Base-by-base conservation (phyloP, 345 rosid genomes). In the Jatropha curcas region DNA sequence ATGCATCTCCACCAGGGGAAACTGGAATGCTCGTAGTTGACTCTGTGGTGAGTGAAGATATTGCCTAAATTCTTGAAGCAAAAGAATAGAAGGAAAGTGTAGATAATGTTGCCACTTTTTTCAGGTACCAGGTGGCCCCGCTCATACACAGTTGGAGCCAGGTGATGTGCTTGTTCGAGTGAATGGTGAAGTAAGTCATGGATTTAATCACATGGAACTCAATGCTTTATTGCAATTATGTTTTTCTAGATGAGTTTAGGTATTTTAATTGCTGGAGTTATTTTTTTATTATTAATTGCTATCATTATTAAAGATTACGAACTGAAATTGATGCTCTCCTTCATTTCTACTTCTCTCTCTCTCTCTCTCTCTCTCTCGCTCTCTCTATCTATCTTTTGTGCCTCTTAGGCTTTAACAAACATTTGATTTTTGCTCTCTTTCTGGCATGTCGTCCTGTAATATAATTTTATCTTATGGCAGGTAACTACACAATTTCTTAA, bases 21-120 rank as follows among this genome's bases (percentile, higher is more conserved):
- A 94, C 95, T 56, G 98, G 98, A 81, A 89, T 94, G 94, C 98
- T 94, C 56, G 98, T 94, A 71, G 96, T 89, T 55, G 98, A 94
- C 72, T 87, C 95, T 71, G 92, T 87, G 91, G 98, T 94, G 59
- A 86, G 91, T 41, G 50, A 34, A 11, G 39, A 8, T 34, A 66
- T 48, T 53, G 67, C 67, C 17, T 72, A 0, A 43, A 60, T 30
- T 24, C 31, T 65, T 64, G 19, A 58, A 45, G 41, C 35, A 22
- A 46, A 55, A 33, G 33, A 31, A 14, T 37, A 7, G 41, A 55
- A 68, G 22, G n/a, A 6, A 61, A 63, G 5, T 62, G 43, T 69
- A 16, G 43, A 56, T 35, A 17, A 67, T 41, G 74, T 68, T 71
- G 60, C 62, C 81, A 52, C 61, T 45, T 80, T 58, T 74, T 80